Conservation (phyloP, 768 basidiomycete genomes). For the Podaxis rugospora region DNA sequence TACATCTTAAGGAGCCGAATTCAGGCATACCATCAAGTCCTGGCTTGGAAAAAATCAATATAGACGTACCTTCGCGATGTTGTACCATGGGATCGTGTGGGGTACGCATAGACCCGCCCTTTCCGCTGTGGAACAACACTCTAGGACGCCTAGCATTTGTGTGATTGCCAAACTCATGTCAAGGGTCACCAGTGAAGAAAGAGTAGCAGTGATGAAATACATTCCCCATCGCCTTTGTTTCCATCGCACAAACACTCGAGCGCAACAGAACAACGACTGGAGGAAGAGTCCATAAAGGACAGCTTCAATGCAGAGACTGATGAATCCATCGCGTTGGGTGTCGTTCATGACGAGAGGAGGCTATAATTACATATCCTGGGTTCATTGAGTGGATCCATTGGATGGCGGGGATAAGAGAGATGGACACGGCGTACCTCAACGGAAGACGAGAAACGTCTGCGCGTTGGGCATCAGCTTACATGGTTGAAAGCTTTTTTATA, state of each 20-base stretch:
- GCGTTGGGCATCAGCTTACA: neutral
- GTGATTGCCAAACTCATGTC: neutral
- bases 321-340: slow-evolving; percentile 2
- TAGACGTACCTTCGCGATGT: neutral
- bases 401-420: neutral
- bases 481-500: neutral
- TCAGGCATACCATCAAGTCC: neutral
- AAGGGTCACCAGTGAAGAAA: neutral
- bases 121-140: neutral
- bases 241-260: neutral
- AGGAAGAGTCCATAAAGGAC: neutral
- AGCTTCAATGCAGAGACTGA: neutral
- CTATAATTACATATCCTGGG: neutral
- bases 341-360: neutral
- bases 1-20: neutral
- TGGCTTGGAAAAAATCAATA: neutral
- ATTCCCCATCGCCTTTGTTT: neutral
- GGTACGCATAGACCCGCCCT: neutral
- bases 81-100: neutral
- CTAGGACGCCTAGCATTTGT: neutral
- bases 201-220: neutral
- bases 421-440: neutral
- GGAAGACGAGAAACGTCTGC: neutral
- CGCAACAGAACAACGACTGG: neutral
- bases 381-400: neutral